Conservation (phyloP, 106 monocot genomes). For the Alisma plantagoaquatica region DNA sequence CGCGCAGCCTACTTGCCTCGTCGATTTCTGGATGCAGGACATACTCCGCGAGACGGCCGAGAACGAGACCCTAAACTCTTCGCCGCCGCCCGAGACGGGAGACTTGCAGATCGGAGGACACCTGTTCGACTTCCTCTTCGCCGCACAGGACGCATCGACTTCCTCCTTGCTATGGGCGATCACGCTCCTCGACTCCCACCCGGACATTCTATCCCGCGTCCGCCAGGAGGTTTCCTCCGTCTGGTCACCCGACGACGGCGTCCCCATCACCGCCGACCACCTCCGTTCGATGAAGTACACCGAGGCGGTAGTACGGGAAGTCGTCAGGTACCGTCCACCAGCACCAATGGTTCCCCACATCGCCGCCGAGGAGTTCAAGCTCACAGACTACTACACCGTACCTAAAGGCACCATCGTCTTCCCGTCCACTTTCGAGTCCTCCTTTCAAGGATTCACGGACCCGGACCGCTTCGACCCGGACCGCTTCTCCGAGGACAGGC, state of each 20-base stretch:
- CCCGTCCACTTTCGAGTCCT: constrained; percentile 68
- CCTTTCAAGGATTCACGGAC: constrained; percentile 84
- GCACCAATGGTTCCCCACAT: constrained; percentile 95
- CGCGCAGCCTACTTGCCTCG: constrained; percentile 53
- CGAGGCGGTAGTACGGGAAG: constrained; percentile 67
- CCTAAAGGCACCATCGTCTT: constrained; percentile 93
- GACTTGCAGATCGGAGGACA: constrained; percentile 61
- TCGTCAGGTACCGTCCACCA: constrained; percentile 71
- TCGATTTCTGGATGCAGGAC: constrained; percentile 91
- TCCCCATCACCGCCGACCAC: constrained; percentile 46
- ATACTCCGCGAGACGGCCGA: constrained; percentile 30
- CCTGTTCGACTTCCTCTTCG: constrained; percentile 94
- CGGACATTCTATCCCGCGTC: constrained; percentile 48
- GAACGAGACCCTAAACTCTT: constrained; percentile 15
- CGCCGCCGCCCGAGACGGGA: constrained; percentile 14
- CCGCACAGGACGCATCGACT: constrained; percentile 90
- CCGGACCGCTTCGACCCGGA: constrained; percentile 88
- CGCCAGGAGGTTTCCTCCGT: constrained; percentile 50
- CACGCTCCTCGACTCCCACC: constrained; percentile 76
- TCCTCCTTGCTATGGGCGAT: constrained; percentile 93
- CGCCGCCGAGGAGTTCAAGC: constrained; percentile 45
- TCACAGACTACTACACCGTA: constrained; percentile 76
- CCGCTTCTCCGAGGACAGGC: constrained; percentile 52
- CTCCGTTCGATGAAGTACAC: constrained; percentile 61
- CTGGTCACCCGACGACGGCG: constrained; percentile 52